Percentiles rank a stretch among this genome's conserved stretches.
Conservation (phyloP, 2,329 filamentous ascomycete species). For the Colletotrichum eremochloae region DNA sequence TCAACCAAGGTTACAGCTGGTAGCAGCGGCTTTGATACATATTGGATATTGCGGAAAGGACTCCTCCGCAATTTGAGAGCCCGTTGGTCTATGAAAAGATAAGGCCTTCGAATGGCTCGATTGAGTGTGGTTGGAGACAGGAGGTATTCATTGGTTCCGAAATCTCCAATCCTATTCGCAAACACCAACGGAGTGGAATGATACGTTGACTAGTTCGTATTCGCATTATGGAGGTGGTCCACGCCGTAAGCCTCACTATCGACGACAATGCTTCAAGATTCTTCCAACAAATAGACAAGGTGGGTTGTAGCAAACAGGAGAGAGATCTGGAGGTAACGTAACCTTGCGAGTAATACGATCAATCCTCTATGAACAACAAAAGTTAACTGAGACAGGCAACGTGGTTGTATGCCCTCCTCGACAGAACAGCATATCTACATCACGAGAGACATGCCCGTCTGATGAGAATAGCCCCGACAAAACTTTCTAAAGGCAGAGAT, state of each 20-base stretch:
- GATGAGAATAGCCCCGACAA: slow-evolving; percentile 1
- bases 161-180: background rate
- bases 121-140: slow-evolving; percentile 18
- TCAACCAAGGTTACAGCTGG: too few relatives aligned
- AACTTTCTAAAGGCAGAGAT: too few relatives aligned
- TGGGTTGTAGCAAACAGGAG: background rate
- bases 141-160: background rate
- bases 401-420: background rate
- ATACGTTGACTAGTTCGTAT: background rate
- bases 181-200: background rate
- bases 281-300: background rate
- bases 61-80: background rate
- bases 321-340: background rate
- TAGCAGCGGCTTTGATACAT: too few relatives aligned
- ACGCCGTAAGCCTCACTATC: slow-evolving; percentile 1
- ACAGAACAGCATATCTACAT: background rate
- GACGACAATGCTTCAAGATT: background rate
- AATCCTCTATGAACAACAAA: background rate
- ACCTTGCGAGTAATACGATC: background rate
- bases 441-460: background rate
- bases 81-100: slow-evolving; percentile 12
- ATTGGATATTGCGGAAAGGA: too few relatives aligned
- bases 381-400: background rate
- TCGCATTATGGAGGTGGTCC: background rate
- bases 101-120: slow-evolving; percentile 20